Conservation (phyloP, 2,329 filamentous ascomycete species). For the Neopestalotiopsis rosae region DNA sequence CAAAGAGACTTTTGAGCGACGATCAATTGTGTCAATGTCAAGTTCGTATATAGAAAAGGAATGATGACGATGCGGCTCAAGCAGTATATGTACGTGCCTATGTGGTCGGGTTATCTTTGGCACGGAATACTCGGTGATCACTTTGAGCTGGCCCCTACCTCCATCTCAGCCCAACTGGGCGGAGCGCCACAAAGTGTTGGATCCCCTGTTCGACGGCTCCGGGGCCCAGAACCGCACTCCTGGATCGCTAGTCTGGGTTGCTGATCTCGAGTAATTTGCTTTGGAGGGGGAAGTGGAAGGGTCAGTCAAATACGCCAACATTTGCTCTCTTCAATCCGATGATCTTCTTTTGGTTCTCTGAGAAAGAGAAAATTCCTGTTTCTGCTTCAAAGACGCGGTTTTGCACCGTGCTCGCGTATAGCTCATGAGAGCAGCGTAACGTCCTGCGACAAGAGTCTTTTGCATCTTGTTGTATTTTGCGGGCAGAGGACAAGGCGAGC, state of each 20-base stretch:
- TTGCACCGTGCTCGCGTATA: neutral
- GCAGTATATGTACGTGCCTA: neutral
- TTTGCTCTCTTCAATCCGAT: neutral
- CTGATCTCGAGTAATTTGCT: conserved; percentile 1
- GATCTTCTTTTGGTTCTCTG: neutral
- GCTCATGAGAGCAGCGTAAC: neutral
- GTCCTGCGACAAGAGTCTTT: neutral
- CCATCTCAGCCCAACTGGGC: neutral
- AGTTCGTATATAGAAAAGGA: neutral
- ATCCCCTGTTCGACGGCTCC: neutral
- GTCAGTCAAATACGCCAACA: neutral
- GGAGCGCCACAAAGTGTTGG: neutral
- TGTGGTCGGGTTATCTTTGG: neutral
- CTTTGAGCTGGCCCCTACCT: neutral
- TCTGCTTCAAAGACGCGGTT: too few relatives aligned
- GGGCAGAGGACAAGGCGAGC: neutral
- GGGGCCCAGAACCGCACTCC: neutral
- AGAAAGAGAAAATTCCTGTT: neutral
- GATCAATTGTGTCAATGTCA: neutral
- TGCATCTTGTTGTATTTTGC: neutral
- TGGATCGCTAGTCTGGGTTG: neutral
- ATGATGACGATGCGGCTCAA: neutral
- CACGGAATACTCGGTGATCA: neutral
- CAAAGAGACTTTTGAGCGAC: neutral
- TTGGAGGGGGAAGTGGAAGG: neutral